These are phyloP conservation scores for Epichloe festucae DNA, from an alignment of 2,329 filamentous ascomycete genomes.

Conservation along the genomic window DNA sequence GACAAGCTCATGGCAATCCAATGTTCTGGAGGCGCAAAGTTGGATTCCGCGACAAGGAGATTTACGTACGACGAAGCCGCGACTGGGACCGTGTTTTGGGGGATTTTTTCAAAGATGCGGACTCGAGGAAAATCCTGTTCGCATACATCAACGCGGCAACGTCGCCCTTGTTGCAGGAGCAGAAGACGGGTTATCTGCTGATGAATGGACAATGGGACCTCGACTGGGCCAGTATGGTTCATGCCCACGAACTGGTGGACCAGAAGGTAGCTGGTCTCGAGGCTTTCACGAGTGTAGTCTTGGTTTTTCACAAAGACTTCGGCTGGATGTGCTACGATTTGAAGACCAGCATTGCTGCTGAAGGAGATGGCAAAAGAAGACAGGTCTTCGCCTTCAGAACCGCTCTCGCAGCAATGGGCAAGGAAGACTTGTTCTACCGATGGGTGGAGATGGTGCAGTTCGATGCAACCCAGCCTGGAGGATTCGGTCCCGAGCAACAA, in stretches of 20 bases:
- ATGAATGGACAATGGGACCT: slow-evolving; percentile 80
- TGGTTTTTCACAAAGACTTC: slow-evolving; percentile 53
- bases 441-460: slow-evolving; percentile 91
- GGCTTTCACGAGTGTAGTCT: slow-evolving; percentile 58
- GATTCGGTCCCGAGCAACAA: slow-evolving; percentile 65
- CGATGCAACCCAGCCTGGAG: slow-evolving; percentile 65
- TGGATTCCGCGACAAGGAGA: slow-evolving; percentile 67
- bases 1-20: slow-evolving; percentile 45
- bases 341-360: slow-evolving; percentile 37
- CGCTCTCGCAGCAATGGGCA: slow-evolving; percentile 59
- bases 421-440: slow-evolving; percentile 79
- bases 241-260: slow-evolving; percentile 57
- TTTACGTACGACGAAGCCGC: slow-evolving; percentile 67
- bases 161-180: slow-evolving; percentile 48
- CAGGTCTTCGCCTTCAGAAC: slow-evolving; percentile 76
- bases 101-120: slow-evolving; percentile 38
- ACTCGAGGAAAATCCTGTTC: slow-evolving; percentile 45
- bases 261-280: slow-evolving; percentile 45
- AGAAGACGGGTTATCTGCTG: slow-evolving; percentile 79
- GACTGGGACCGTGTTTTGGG: slow-evolving; percentile 52
- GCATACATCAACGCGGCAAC: slow-evolving; percentile 56
- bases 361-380: slow-evolving; percentile 51
- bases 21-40: slow-evolving; percentile 58
- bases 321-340: slow-evolving; percentile 53
- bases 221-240: slow-evolving; percentile 71